Conservation (phyloP, 1,139 yeast genomes). For the Sugiyamaella sp. region DNA sequence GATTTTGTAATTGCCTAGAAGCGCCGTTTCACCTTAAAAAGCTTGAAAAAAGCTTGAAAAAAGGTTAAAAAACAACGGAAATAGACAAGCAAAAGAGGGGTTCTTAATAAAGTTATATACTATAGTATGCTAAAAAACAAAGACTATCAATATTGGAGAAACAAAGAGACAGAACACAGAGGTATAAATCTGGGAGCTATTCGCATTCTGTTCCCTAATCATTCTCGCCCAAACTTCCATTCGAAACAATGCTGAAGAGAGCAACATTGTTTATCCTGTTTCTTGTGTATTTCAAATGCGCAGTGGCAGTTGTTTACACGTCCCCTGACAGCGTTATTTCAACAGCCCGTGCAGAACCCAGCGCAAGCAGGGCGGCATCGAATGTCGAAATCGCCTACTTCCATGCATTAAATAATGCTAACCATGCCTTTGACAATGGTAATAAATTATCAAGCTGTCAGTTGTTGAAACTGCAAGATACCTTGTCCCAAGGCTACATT, state of each 20-base stretch:
- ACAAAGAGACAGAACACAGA: no score
- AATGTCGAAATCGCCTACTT: constrained; percentile 2
- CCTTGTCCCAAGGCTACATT: not conserved
- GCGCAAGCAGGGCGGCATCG: not conserved
- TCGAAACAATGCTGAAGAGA: not conserved
- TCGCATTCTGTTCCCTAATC: no score
- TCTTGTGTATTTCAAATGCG: not conserved
- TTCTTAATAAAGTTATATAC: not conserved
- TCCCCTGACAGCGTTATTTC: constrained; percentile 6
- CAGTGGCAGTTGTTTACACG: not conserved
- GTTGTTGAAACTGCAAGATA: not conserved
- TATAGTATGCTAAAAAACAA: not conserved
- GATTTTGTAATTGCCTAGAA: no score
- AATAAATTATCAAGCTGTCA: not conserved
- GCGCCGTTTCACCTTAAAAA: no score
- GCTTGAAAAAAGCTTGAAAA: no score
- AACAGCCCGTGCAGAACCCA: no score
- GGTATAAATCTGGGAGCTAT: no score
- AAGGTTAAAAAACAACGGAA: no score
- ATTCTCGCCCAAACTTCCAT: no score
- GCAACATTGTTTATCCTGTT: not conserved
- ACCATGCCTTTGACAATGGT: not conserved
- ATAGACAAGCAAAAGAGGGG: no score
- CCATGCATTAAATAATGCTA: not conserved
- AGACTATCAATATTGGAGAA: not conserved